Evolutionary conservation across 176 grass and related monocot genomes (phyloP), one percentile per base, ranked within the genome.

Genomic region (Olyra latifolia): DNA sequence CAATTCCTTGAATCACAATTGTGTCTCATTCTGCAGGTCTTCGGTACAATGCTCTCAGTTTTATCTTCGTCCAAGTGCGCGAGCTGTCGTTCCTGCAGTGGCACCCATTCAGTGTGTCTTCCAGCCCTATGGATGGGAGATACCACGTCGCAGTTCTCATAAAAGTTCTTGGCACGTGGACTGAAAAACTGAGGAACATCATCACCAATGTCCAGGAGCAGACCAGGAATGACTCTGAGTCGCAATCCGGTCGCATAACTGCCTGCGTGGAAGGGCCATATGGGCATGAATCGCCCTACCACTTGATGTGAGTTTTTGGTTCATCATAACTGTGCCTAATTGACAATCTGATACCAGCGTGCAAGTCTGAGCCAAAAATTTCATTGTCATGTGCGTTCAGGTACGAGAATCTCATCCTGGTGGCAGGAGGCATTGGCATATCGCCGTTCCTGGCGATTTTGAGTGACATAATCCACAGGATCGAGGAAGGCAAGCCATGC

Each of bases 41-140:
- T 59, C 72, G 78, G 7, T 98, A 98, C 76, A 98, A 93, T 62
- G 92, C 95, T 45, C 88, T 98, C 49, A 95, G 95, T 62, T 98
- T 98, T 83, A 86, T 95, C 60, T 98, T 98, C 70, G 76, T 98
- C 58, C 95, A 98, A 91, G 95, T 89, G 68, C 83, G 92, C 0
- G 95, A 95, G 68, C 55, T 98, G 64, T 95, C 95, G 2, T 93
- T 87, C 83, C 79, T 93, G 69, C 92, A 98, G 48, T 98, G 95
- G 95, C 95, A 98, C 88, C 95, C 95, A 1, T 98, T 98, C 53
- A 98, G 95, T 22, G 95, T 98, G 23, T 98, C 95, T 50, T 98
- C 95, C 19, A 98, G 95, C 59, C 95, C 95, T 14, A 87, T 95
- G 83, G 92, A 98, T 86, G 95, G 95, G 28, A 98, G 47, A 67